Base-by-base conservation (phyloP, 495 filamentous ascomycete genomes). In the Aspergillus carlsbadensis region DNA sequence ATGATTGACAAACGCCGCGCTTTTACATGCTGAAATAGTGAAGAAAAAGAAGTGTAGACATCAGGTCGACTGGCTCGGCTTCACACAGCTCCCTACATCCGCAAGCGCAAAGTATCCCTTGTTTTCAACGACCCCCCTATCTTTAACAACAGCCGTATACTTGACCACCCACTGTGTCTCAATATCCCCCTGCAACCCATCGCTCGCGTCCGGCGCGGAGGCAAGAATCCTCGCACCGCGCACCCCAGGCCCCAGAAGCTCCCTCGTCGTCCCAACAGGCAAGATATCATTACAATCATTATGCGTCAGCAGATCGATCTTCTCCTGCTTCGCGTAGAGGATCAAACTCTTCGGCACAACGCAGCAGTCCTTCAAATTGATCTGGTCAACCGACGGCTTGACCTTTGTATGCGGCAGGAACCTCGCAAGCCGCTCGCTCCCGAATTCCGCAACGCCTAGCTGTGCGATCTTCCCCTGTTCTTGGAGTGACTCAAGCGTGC, bases 91-190 rank as follows among this genome's bases (percentile, higher is more conserved):
- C 57, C 65, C 75, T 49, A 93, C 69, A 69, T 91, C 85, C 13
- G 91, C 92, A 47, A 85, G 82, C 3, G 92, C 91, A 76, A 96
- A 96, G 71, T 96, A 97, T 13, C 94, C 94, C 76, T 98, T 98
- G 66, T 94, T 96, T 80, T 99, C 94, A 49, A 99, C 91, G 5
- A 98, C 94, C 0, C 94, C 95, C n/a, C 94, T 79, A 68, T 97
- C 86, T 68, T 88, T 89, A 26, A 97, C 90, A n/a, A 98, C 91
- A 5, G 95, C 95, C 18, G 95, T 98, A 70, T 99, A 99, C 68
- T 98, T 98, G 54, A 92, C 87, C 29, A 97, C 94, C 93, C 93
- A 99, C 60, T 91, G 85, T 13, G 94, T 92, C 59, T 82, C 78
- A 42, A 98, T 76, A 48, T 96, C 84, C 11, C 90, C 89, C 59